Evolutionary conservation across 352 stramenopile species (phyloP), one percentile per base, ranked within the genome.

Genomic region (Phytophthora meadii): DNA sequence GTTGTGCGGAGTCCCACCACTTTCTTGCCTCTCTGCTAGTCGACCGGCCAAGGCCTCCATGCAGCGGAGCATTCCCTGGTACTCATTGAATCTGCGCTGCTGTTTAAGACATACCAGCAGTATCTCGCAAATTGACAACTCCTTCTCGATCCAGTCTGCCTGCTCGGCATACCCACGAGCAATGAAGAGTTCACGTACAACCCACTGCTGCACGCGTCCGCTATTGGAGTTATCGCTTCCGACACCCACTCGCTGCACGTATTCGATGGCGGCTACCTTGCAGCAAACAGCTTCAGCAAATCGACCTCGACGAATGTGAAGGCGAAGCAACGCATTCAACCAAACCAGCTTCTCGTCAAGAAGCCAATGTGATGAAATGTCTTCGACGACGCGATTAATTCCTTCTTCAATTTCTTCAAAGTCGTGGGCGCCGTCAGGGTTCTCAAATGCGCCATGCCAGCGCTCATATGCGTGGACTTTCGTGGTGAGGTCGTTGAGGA

Each of bases 361-460:
- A 2, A 91, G 69, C 74, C 79, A 89, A 39, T 80, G 68, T 0
- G 69, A 50, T 1, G 83, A 90, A n/a, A 94, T 80, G 12, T 79
- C 75, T 10, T 81, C 59, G 9, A 82, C 56, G 10, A 92, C 54
- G 1, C 62, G 61, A 30, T 81, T 72, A 1, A 91, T 24, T 0
- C 65, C 86, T 63, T 94, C 83, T 72, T 91, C 80, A n/a, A 94
- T 76, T 17, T 79, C 78, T 57, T 94, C 85, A 8, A 70, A 73
- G 44, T 91, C 81, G 7, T 77, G 49, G 14, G 61, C 44, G 19
- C 40, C 55, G 15, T 66, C 46, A 1, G 66, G 48, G 9, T 56
- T 54, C 14, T 72, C 63, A 36, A 84, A 65, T 1, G 73, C 83
- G 4, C 42, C 48, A 32, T 74, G 63, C 82, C 84, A 92, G 39